These are phyloP conservation scores for Teratosphaeria viscida DNA, from an alignment of 2,329 filamentous ascomycete genomes.

Conservation along the genomic window DNA sequence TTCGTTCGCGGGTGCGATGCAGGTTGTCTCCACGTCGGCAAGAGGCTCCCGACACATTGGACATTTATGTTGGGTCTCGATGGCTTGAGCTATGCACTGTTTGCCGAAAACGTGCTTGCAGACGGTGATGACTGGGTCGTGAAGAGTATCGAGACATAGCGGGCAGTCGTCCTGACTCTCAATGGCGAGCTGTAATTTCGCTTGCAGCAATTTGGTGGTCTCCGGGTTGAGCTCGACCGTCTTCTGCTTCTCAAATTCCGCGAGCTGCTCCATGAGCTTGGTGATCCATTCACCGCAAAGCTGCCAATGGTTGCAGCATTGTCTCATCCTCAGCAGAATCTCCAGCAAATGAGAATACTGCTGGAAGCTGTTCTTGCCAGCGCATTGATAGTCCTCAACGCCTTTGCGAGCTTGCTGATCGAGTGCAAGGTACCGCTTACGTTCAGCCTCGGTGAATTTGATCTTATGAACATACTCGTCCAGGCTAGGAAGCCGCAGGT, in stretches of 20 bases:
- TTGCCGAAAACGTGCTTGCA: conserved; percentile 75
- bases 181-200: conserved; percentile 64
- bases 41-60: conserved; percentile 72
- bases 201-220: conserved; percentile 61
- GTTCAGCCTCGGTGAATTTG: conserved; percentile 61
- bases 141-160: conserved; percentile 65
- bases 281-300: conserved; percentile 66
- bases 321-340: conserved; percentile 69
- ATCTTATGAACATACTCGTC: conserved; percentile 69
- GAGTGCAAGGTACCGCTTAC: conserved; percentile 66
- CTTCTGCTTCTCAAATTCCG: conserved; percentile 45
- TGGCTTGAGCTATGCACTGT: conserved; percentile 62
- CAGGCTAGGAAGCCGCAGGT: conserved; percentile 66
- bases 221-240: conserved; percentile 61
- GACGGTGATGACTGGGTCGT: conserved; percentile 67
- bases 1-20: conserved; percentile 55
- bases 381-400: conserved; percentile 30
- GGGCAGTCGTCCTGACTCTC: conserved; percentile 75
- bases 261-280: conserved; percentile 57
- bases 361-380: conserved; percentile 27
- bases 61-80: conserved; percentile 67
- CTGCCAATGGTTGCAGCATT: conserved; percentile 83
- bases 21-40: conserved; percentile 42
- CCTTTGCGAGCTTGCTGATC: conserved; percentile 63
- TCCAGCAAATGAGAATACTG: conserved; percentile 69